phyloP scores from a whole-genome alignment of 192 early-diverging fungal genomes.

The Backusella tarrabulga region DNA sequence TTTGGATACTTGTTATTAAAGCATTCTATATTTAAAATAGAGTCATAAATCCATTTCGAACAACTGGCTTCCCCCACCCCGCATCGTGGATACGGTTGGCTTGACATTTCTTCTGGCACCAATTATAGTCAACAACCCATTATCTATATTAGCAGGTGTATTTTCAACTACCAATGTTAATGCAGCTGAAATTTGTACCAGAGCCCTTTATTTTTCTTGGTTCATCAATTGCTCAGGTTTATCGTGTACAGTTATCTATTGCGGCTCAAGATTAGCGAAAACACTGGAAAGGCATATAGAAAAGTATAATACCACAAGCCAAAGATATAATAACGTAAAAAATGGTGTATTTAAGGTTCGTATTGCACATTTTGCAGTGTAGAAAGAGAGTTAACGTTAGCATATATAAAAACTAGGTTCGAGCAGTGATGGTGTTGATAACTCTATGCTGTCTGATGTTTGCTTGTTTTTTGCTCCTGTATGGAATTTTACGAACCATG shows the following conservation, averaged over 20 bases:
- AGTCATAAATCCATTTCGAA: conserved; percentile 21
- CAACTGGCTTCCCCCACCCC: conserved; percentile 24
- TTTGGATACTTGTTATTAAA: background rate
- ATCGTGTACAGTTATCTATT: conserved; percentile 12
- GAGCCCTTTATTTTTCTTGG: conserved; percentile 25
- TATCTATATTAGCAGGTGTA: conserved; percentile 17
- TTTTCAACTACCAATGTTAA: conserved; percentile 1
- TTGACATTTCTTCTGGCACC: conserved; percentile 14
- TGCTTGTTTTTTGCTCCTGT: conserved; percentile 27
- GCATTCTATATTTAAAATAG: conserved; percentile 1
- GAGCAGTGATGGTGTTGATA: conserved; percentile 17
- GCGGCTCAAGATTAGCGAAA: conserved; percentile 8
- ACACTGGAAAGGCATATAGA: conserved; percentile 9
- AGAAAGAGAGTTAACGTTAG: background rate
- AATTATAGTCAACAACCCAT: conserved; percentile 17
- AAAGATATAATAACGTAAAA: conserved; percentile 16
- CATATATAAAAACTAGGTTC: background rate
- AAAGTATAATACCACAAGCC: conserved; percentile 11
- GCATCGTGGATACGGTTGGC: conserved; percentile 22
- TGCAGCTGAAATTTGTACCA: conserved; percentile 12
- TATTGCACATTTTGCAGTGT: background rate
- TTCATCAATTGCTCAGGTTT: conserved; percentile 15
- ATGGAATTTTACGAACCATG: conserved; percentile 25
- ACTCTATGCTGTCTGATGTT: conserved; percentile 17
- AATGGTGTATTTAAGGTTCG: conserved; percentile 19